phyloP scores from a whole-genome alignment of 1,284 basidiomycete species.

The Moesziomyces globuligerus region DNA sequence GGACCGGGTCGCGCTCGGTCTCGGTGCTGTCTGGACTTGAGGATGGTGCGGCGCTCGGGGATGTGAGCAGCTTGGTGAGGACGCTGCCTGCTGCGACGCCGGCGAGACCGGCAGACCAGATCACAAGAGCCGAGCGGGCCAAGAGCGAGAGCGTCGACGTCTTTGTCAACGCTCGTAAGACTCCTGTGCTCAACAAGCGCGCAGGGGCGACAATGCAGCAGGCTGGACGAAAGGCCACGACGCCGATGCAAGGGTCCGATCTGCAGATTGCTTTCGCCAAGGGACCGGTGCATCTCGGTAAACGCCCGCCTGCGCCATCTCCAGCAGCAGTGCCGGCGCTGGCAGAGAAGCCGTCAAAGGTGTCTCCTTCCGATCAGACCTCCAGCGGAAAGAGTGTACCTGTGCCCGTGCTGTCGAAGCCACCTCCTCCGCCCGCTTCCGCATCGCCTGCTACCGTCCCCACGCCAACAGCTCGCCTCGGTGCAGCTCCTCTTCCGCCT shows the following conservation, averaged over 20 bases:
- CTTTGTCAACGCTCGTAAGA: slow-evolving; percentile 38
- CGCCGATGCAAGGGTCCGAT: slow-evolving; percentile 40
- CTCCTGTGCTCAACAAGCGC: slow-evolving; percentile 41
- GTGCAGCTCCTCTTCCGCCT: slow-evolving; percentile 16
- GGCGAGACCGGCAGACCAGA: slow-evolving; percentile 24
- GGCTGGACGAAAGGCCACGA: slow-evolving; percentile 20
- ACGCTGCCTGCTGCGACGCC: slow-evolving; percentile 30
- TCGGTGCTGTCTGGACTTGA: slow-evolving; percentile 29
- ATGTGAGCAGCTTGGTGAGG: slow-evolving; percentile 20
- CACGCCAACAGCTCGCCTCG: slow-evolving; percentile 2
- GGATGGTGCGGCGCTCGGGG: slow-evolving; percentile 16
- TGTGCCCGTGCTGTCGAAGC: slow-evolving; percentile 24
- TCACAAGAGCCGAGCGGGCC: slow-evolving; percentile 20
- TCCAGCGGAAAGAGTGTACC: slow-evolving; percentile 10
- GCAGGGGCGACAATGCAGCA: slow-evolving; percentile 23
- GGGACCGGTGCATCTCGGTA: slow-evolving; percentile 50
- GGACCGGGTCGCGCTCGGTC: slow-evolving; percentile 20
- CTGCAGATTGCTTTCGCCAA: slow-evolving; percentile 59
- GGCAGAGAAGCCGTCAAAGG: not conserved
- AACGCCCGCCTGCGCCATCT: slow-evolving; percentile 19
- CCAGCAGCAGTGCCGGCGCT: not conserved
- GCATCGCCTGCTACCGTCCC: slow-evolving; percentile 4
- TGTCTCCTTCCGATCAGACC: slow-evolving; percentile 8
- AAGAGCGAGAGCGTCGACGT: slow-evolving; percentile 36
- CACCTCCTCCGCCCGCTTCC: slow-evolving; percentile 6